Base-by-base conservation (phyloP, 1,139 yeast genomes). In the Chernovozyma sophiae-reginae region DNA sequence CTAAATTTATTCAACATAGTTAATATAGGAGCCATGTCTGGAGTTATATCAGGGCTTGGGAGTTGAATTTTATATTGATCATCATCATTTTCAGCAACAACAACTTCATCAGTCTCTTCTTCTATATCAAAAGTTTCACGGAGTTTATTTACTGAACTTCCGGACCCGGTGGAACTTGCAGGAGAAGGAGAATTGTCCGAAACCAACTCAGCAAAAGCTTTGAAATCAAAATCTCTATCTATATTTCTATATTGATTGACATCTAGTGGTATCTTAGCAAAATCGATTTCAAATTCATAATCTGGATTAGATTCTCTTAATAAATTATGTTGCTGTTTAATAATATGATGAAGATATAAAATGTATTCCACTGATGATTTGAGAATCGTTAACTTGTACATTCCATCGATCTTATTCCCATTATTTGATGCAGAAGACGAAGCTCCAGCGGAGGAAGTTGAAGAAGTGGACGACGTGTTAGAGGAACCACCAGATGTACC, bases 301-400 rank as follows among this genome's bases (percentile, higher is more conserved):
- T 49, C 45, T 2, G 62, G 40, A 41, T 52, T 7, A 3, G 37
- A 46, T 41, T 48, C 36, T 39, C 52, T 35, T 40, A 68, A 50
- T 46, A 74, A 52, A 40, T 59, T 52, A 41, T 64, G 63, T 48
- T 75, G 79, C 40, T 72, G 58, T 41, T 68, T 67, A 30, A 80
- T 68, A 10, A 79, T 70, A 39, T 72, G 69, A 52, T 84, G 89
- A 34, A 86, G 65, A 51, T 83, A 83, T 43, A 78, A 68, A 43
- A 86, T 80, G 53, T 86, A 85, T 49, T 84, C 90, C 20, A 86
- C 95, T 1, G 92, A 79, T 16, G 87, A 82, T 56, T 85, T 87
- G 33, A 86, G 62, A 22, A 86, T 84, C 12, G 89, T 86, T 43
- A 86, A 70, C 57, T 86, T 86, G 61, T 86, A 87, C 78, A 86